phyloP scores from a whole-genome alignment of 2,329 filamentous ascomycete species.

The Talaromyces sp. region DNA sequence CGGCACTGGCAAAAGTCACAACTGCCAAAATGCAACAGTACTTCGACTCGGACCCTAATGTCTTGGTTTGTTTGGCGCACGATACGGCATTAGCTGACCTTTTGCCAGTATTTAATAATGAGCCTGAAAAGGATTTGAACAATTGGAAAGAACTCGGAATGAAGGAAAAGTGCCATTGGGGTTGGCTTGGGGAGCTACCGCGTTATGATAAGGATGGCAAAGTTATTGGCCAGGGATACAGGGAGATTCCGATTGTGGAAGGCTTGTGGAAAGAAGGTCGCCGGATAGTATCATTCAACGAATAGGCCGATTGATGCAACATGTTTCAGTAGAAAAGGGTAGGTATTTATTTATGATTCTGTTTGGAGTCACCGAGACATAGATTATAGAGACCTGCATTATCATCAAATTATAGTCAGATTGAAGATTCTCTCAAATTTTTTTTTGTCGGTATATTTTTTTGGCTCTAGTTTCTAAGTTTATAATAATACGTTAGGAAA shows the following conservation, averaged over 20 bases:
- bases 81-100: neutral
- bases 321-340: neutral
- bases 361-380: no score
- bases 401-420: neutral
- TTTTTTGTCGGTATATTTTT: no score
- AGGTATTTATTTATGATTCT: no score
- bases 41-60: neutral
- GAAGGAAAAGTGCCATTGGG: neutral
- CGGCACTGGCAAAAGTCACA: neutral
- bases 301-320: neutral
- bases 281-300: neutral
- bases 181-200: neutral
- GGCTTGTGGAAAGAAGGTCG: neutral
- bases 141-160: neutral
- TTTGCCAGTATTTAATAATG: neutral
- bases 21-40: neutral
- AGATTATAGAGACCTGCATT: no score
- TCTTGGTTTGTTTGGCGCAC: neutral
- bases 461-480: no score
- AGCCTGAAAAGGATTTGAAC: neutral
- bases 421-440: no score
- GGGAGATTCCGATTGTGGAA: neutral
- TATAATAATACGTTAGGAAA: no score
- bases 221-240: neutral
- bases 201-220: neutral